Base-by-base conservation (phyloP, 2,329 filamentous ascomycete genomes). In the Colletotrichum agaves region DNA sequence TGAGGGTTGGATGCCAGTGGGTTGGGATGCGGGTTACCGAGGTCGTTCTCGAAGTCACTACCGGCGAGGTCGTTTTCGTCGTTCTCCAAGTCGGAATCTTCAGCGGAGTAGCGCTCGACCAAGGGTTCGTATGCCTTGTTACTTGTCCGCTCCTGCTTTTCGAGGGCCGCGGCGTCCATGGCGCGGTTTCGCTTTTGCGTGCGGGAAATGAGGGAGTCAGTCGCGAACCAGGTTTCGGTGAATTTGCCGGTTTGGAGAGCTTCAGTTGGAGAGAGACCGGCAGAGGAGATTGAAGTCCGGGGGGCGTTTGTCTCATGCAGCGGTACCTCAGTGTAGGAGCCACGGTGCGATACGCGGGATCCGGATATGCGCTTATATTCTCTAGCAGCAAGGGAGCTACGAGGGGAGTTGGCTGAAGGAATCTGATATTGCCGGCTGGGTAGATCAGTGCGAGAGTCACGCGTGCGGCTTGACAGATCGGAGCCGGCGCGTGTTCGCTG, bases 401-500 rank as follows among this genome's bases (percentile, higher is more conserved):
- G 79, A 1, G 82, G 79, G 23, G 82, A 81, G 67, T 80, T 82
- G 39, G 74, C 73, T 0, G 81, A 79, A 1, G 77, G 70, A 68
- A 85, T 78, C 73, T 89, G 86, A 71, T 88, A 85, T 71, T 88
- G 84, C 50, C 86, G 81, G 70, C 83, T 83, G 10, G 88, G 85
- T 12, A 88, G 80, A 71, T 89, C 82, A 63, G 80, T 69, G 41
- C 83, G 84, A 0, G 88, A 88, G 71, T 88, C 83, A 56, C 83
- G 82, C 43, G 84, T 86, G 23, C 80, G 80, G 53, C 84, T 78
- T 4, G 87, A 88, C 35, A 86, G 85, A 11, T 86, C 84, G 2
- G 90, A 93, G 52, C 86, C 82, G 15, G 82, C 84, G 37, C 94
- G 88, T 0, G 92, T 97, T 75, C 96, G 90, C 79, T 92, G 87